phyloP scores from a whole-genome alignment of 2,329 filamentous ascomycete genomes.

The Myrmaecium sp. region DNA sequence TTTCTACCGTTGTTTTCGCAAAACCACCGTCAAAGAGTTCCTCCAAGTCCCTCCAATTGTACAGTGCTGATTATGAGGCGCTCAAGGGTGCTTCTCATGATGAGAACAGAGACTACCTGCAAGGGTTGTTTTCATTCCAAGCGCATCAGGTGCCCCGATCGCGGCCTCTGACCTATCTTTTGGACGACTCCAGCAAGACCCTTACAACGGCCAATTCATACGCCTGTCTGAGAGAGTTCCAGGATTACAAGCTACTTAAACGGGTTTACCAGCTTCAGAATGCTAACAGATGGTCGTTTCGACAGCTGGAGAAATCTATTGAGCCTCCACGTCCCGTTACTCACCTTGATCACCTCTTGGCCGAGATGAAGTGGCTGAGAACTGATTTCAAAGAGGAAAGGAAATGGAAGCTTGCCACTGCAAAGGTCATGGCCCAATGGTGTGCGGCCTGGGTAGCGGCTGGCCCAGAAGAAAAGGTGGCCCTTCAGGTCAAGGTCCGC shows the following conservation, averaged over 20 bases:
- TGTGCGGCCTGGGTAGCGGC: conserved; percentile 70
- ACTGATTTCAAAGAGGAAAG: conserved; percentile 89
- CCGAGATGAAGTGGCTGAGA: conserved; percentile 96
- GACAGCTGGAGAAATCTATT: conserved; percentile 68
- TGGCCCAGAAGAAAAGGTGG: conserved; percentile 42
- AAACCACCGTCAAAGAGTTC: conserved; percentile 32
- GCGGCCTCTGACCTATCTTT: conserved; percentile 46
- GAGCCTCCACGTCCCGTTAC: conserved; percentile 63
- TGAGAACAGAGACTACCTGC: conserved; percentile 39
- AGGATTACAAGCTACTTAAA: conserved; percentile 72
- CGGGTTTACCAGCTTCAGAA: conserved; percentile 84
- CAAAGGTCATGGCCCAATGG: conserved; percentile 61
- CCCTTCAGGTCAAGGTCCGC: conserved; percentile 50
- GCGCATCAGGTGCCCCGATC: conserved; percentile 39
- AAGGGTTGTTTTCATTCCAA: conserved; percentile 40
- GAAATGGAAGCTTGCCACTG: conserved; percentile 78
- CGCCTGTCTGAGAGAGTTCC: conserved; percentile 67
- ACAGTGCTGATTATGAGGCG: conserved; percentile 11
- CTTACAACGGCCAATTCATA: conserved; percentile 73
- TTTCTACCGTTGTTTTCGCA: conserved; percentile 64
- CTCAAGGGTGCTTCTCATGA: conserved; percentile 30
- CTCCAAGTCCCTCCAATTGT: conserved; percentile 15
- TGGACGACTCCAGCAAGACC: conserved; percentile 76
- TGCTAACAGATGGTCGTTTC: conserved; percentile 78
- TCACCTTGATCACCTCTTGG: conserved; percentile 73